Evolutionary conservation across 129 eudicot genomes (phyloP), one percentile per base, ranked within the genome.

Genomic region (Logfia minima): DNA sequence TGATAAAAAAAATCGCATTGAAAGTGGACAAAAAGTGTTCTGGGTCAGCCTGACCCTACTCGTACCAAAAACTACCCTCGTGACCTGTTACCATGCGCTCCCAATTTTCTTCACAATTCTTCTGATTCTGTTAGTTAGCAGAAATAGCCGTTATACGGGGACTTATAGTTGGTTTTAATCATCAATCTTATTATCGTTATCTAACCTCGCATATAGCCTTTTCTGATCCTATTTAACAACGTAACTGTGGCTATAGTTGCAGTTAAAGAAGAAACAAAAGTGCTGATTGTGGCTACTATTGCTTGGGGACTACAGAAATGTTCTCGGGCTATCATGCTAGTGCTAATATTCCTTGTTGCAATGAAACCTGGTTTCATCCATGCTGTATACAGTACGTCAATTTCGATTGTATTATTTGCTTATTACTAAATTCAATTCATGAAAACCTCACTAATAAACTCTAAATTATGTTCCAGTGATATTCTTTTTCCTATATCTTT

Each of bases 301-400:
- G 90, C 88, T 68, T 87, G 90, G 90, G 86, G 79, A 62, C 53
- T 87, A 66, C 80, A 80, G 24, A 87, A 84, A 77, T 75, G 86
- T 45, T 87, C 88, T 29, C 90, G 90, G 66, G 86, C 90, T 52
- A 84, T 87, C 74, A 79, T 76, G 80, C 82, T 87, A 77, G 83
- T 84, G 56, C 84, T 84, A 35, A 81, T 84, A 34, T 75, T 87
- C 52, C 83, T 82, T 37, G 79, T 81, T 34, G 90, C 90, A 55
- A 77, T 84, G 80, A 87, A 76, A 34, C 86, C 88, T 61, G 90
- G 90, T 75, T 75, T 87, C 82, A 63, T 87, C 67, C 90, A 87
- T 21, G 86, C 90, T 55, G 32, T 84, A 43, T 87, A 87, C 72
- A 84, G 90, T 87, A 84, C 34, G 72, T 64, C 24, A 74, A n/a